Evolutionary conservation across 1,284 basidiomycete genomes (phyloP).

Genomic region (Sporisorium scitamineum): DNA sequence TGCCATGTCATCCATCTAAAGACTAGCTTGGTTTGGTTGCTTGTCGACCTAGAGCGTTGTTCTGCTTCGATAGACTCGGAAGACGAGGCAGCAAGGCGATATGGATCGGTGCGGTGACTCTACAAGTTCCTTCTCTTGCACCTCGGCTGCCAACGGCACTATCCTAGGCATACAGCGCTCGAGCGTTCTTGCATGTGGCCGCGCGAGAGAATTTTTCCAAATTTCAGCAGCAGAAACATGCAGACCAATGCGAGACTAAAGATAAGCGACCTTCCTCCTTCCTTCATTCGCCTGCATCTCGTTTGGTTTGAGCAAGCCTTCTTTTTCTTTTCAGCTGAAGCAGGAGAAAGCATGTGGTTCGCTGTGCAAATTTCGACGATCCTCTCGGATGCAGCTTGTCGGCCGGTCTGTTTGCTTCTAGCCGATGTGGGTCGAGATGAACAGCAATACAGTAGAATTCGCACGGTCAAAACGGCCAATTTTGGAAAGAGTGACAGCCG

Average conservation of each 20-base stretch:
- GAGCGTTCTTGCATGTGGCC: conserved; percentile 4
- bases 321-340: neutral
- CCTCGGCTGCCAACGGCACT: conserved; percentile 7
- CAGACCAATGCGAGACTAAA: conserved; percentile 1
- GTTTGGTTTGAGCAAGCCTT: neutral
- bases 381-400: neutral
- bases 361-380: neutral
- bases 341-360: neutral
- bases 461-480: no score
- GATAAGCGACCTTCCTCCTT: conserved; percentile 1
- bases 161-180: neutral
- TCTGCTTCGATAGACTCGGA: neutral
- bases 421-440: neutral
- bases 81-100: neutral
- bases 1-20: neutral
- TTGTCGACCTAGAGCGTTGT: neutral
- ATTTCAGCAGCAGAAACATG: neutral
- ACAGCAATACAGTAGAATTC: no score
- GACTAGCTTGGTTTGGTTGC: neutral
- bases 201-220: neutral
- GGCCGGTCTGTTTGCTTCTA: neutral
- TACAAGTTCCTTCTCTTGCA: conserved; percentile 17
- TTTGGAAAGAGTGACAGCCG: neutral
- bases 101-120: neutral
- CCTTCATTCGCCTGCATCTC: neutral